These are phyloP conservation scores for Aspergillus hancockii DNA, from an alignment of 495 filamentous ascomycete species.

Conservation along the genomic window DNA sequence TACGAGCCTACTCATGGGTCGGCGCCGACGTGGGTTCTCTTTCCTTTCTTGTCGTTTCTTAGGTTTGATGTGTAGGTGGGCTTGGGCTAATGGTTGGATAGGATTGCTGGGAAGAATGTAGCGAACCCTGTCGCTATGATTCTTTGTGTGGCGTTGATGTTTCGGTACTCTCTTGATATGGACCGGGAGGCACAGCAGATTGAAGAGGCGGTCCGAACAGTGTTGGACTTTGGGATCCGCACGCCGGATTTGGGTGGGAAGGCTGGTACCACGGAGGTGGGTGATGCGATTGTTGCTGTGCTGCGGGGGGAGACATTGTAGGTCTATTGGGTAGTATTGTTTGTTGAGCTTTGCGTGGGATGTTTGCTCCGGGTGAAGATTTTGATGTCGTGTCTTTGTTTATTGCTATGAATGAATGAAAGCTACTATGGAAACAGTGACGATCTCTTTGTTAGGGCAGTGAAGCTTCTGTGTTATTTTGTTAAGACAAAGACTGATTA, in stretches of 20 bases:
- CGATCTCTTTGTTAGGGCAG: no score
- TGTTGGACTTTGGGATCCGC: conserved; percentile 71
- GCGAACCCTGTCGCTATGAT: conserved; percentile 78
- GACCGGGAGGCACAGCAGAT: conserved; percentile 70
- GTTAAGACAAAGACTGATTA: no score
- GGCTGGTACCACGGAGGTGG: conserved; percentile 72
- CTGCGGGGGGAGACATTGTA: conserved; percentile 36
- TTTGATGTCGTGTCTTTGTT: not conserved
- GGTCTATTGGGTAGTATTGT: not conserved
- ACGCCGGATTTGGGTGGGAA: conserved; percentile 81
- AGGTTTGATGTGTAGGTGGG: not conserved
- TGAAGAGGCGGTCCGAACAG: conserved; percentile 76
- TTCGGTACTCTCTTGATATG: conserved; percentile 81
- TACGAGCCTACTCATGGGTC: conserved; percentile 48
- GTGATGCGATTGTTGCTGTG: conserved; percentile 76
- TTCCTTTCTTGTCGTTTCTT: not conserved
- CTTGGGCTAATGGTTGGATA: conserved; percentile 7
- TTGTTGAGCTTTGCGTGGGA: not conserved
- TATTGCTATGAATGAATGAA: not conserved
- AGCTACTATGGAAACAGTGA: no score
- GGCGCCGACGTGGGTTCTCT: conserved; percentile 36
- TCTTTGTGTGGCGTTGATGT: conserved; percentile 87
- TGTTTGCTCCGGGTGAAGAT: not conserved
- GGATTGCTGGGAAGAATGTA: conserved; percentile 40
- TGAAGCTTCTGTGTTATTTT: no score